Base-by-base conservation (phyloP, 1,284 basidiomycete species). In the Marasmius fiardii region DNA sequence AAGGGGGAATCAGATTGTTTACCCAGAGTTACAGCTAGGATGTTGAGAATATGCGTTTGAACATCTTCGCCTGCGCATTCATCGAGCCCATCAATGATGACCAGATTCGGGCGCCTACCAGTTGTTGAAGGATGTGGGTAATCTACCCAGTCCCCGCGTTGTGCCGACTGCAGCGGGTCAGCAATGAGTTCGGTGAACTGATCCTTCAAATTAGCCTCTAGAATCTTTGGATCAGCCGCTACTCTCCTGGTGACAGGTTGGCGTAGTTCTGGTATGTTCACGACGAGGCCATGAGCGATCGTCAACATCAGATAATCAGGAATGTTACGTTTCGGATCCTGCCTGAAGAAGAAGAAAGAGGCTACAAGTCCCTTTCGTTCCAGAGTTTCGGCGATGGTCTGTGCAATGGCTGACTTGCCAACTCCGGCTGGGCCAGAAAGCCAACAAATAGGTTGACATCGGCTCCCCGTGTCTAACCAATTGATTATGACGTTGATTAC, bases 401-500 rank as follows among this genome's bases (percentile, higher is more conserved):
- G 63, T 0, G 63, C 63, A 7, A 65, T 59, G 4, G 63, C 52
- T 0, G 63, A 61, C 45, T 65, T 64, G 6, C 62, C 63, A 8
- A 31, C 41, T 3, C 63, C 63, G 7, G 59, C 59, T 4, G 51
- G 35, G 11, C 63, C 62, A 28, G 53, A 53, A 7, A 65, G 52
- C 61, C 58, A 64, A n/a, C 55, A 58, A 24, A 62, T n/a, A 1
- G 52, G 48, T n/a, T 49, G 47, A 6, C 16, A 24, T 12, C 35
- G 18, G 2, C 37, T 41, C 23, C 26, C 34, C 7, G 35, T 12
- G 26, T 24, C 12, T 5, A 55, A 33, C 63, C 63, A 65, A 6
- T 48, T 4, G 5, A 23, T 18, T 2, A 65, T 52, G 16, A 56
- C 52, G 1, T 37, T 31, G n/a, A 63, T 26, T 21, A 64, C 34